These are phyloP conservation scores for Colletotrichum graminicola DNA, from an alignment of 2,329 filamentous ascomycete genomes.

Conservation along the genomic window DNA sequence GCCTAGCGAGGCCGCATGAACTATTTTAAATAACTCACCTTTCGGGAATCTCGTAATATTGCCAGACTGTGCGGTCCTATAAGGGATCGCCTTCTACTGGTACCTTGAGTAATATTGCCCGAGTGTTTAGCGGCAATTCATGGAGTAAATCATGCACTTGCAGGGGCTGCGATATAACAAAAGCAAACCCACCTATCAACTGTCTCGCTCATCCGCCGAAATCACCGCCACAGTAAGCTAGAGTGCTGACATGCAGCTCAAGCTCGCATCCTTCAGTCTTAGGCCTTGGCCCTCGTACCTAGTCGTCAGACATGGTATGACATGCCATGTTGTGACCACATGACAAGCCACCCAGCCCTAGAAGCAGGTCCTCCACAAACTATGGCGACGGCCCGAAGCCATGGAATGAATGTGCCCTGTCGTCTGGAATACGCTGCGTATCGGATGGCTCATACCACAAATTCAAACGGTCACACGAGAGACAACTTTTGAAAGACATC, in stretches of 20 bases:
- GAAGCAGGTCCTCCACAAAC: conserved; percentile 1
- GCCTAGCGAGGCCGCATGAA: background rate
- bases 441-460: background rate
- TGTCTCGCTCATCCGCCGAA: no score
- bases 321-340: background rate
- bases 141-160: background rate
- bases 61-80: background rate
- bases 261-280: background rate
- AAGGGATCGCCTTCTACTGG: no score
- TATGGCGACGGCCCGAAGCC: background rate
- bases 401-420: background rate
- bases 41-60: background rate
- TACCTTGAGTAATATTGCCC: background rate
- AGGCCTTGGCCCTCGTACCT: no score
- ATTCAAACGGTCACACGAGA: no score
- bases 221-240: background rate
- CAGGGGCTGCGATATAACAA: background rate
- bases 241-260: conserved; percentile 1
- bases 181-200: background rate
- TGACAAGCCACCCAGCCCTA: background rate
- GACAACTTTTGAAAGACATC: no score
- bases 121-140: background rate
- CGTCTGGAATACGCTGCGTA: no score
- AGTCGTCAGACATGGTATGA: background rate
- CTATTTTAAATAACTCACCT: background rate